Evolutionary conservation across 2,329 filamentous ascomycete genomes (phyloP).

Genomic region (Ceratocystis colombiana): DNA sequence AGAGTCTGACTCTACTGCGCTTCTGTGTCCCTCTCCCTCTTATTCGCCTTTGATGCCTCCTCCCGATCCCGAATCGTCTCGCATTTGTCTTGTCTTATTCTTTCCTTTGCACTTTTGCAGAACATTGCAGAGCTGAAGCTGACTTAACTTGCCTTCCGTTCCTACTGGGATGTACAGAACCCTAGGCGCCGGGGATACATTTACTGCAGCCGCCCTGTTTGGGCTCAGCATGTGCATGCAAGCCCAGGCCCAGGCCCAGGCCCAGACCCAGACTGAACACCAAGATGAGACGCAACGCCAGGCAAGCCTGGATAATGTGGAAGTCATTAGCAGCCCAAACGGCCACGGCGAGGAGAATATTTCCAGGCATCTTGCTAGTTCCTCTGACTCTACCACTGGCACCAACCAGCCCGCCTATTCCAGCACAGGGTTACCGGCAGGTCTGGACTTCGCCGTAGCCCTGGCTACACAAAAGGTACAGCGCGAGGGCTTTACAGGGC

Average conservation of each 20-base stretch:
- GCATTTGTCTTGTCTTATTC: not conserved
- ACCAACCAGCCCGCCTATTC: too few species aligned
- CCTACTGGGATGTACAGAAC: conserved; percentile 39
- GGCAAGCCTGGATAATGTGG: not conserved
- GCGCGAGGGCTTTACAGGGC: conserved; percentile 52
- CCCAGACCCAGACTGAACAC: not conserved
- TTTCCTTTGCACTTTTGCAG: too few species aligned
- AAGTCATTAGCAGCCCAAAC: not conserved
- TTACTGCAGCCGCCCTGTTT: conserved; percentile 62
- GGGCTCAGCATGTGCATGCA: conserved; percentile 35
- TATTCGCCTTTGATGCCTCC: not conserved
- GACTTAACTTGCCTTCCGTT: conserved; percentile 1
- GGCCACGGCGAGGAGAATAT: not conserved
- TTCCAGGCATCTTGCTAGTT: not conserved
- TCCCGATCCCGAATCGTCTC: not conserved
- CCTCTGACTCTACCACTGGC: not conserved
- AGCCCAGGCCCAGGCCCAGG: conserved; percentile 33
- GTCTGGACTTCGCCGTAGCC: conserved; percentile 50
- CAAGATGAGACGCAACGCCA: too few species aligned
- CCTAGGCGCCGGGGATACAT: conserved; percentile 66
- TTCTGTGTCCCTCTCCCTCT: not conserved
- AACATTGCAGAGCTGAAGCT: not conserved
- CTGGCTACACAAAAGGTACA: conserved; percentile 59
- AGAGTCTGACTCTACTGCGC: not conserved
- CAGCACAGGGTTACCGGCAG: conserved; percentile 30